Base-by-base conservation (phyloP, 2,329 filamentous ascomycete species). In the Colletotrichum sidae region DNA sequence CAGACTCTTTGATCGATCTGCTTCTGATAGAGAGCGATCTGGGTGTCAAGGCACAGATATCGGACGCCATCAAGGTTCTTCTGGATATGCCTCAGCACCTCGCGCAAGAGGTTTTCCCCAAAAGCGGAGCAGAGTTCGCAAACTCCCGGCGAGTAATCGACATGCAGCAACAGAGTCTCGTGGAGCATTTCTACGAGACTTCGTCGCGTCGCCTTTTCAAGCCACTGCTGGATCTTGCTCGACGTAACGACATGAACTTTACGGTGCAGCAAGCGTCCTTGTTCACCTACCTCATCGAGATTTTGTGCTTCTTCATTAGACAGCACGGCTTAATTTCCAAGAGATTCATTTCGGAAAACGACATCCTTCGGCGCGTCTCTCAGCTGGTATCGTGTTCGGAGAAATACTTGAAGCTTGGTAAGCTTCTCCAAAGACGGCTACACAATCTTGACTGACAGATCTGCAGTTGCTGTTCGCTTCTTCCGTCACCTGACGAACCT, bases 21-120 rank as follows among this genome's bases (percentile, higher is more conserved):
- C 86, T 99, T 2, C 85, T 98, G 51, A 90, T 96, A 2, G 96
- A 99, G 79, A 91, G 92, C 15, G 96, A 99, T 74, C 83, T 98
- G 13, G 96, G 96, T 0, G 94, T 98, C 68, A 97, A 97, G 79
- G 94, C 93, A 35, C 96, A 98, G 76, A 91, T 98, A 73, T 94
- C 94, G 3, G 96, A 99, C 80, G 93, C 95, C 8, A 90, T 99
- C 75, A 97, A 97, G 79, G 92, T 98, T 25, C 83, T 99, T 10
- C 85, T 99, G 41, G 96, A 98, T 79, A 89, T 78, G 77, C 75
- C 78, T 6, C 79, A 80, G 3, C 69, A 71, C 10, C 81, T 81
- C 52, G 76, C 88, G 59, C 84, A 84, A 53, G 90, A 92, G 68
- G 81, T 82, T 46, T 82, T 88, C 67, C 82, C 83, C 2, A 89